Conservation (phyloP, 495 filamentous ascomycete genomes). For the Jackrogersella multiformis region DNA sequence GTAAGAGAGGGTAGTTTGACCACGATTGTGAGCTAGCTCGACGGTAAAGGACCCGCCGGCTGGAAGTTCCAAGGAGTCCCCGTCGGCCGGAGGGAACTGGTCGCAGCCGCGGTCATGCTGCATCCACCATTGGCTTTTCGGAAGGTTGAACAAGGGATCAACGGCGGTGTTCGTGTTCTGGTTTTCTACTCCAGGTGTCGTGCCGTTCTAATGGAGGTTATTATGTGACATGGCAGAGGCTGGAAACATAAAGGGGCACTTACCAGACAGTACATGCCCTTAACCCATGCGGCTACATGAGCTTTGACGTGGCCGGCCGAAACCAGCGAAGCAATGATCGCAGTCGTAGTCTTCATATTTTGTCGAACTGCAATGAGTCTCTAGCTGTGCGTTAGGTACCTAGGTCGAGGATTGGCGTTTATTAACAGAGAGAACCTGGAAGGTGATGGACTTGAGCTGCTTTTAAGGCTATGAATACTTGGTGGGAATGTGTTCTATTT, state of each 20-base stretch:
- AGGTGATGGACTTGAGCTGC: not conserved
- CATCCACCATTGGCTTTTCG: slow-evolving; percentile 61
- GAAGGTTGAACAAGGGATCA: slow-evolving; percentile 55
- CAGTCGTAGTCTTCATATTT: slow-evolving; percentile 17
- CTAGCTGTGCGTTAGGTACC: too few relatives aligned
- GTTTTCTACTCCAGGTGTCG: slow-evolving; percentile 45
- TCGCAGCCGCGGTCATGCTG: slow-evolving; percentile 61
- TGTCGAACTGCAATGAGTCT: too few relatives aligned
- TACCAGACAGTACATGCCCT: slow-evolving; percentile 61
- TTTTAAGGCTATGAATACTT: not conserved
- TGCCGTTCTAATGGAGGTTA: slow-evolving; percentile 38
- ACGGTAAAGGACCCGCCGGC: slow-evolving; percentile 63
- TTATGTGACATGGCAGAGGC: not conserved
- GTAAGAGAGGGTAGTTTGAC: slow-evolving; percentile 59
- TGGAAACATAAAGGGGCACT: not conserved
- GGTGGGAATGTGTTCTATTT: slow-evolving; percentile 2
- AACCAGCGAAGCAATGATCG: slow-evolving; percentile 37
- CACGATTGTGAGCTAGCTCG: slow-evolving; percentile 64
- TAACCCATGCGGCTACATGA: slow-evolving; percentile 56
- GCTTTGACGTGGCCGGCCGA: slow-evolving; percentile 40
- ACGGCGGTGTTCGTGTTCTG: slow-evolving; percentile 56
- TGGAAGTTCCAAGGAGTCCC: slow-evolving; percentile 59
- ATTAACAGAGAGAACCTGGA: not conserved
- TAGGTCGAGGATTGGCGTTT: too few relatives aligned
- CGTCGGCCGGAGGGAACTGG: slow-evolving; percentile 50